These are phyloP conservation scores for Drechslerella coelobrocha DNA, from an alignment of 2,329 filamentous ascomycete species.

Conservation along the genomic window DNA sequence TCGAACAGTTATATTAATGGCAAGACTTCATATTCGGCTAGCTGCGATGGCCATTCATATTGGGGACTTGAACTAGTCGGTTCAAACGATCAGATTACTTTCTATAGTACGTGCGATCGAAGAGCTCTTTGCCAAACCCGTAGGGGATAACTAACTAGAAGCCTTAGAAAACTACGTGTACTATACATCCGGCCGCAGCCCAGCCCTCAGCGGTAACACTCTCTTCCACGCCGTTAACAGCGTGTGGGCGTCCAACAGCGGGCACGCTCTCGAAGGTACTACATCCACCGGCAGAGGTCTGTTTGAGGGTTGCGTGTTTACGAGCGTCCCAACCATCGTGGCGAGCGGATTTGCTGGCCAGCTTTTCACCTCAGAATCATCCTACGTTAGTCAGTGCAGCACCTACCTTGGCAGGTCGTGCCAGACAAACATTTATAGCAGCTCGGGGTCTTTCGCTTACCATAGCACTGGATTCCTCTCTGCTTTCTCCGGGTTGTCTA, in stretches of 20 bases:
- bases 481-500: slow-evolving; percentile 3
- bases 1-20: slow-evolving; percentile 33
- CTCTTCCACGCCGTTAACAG: slow-evolving; percentile 57
- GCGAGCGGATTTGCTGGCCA: slow-evolving; percentile 55
- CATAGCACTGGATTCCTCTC: slow-evolving; percentile 3
- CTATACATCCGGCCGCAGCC: slow-evolving; percentile 54
- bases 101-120: slow-evolving; percentile 13
- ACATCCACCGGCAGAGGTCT: slow-evolving; percentile 52
- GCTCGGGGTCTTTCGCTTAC: slow-evolving; percentile 4
- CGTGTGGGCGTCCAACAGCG: slow-evolving; percentile 55
- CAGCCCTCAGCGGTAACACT: slow-evolving; percentile 55
- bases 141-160: too few relatives aligned
- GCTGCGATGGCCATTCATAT: slow-evolving; percentile 15
- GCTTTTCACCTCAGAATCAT: slow-evolving; percentile 56
- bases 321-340: slow-evolving; percentile 52
- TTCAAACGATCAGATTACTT: slow-evolving; percentile 18
- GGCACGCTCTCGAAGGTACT: slow-evolving; percentile 55
- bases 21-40: slow-evolving; percentile 21
- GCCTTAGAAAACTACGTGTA: slow-evolving; percentile 52
- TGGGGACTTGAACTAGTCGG: slow-evolving; percentile 26
- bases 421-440: slow-evolving; percentile 54
- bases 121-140: too few relatives aligned
- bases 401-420: slow-evolving; percentile 55
- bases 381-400: slow-evolving; percentile 50
- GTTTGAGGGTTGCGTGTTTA: slow-evolving; percentile 55